Evolutionary conservation across 2,329 filamentous ascomycete genomes (phyloP).

Genomic region (Aureobasidium uvarum): DNA sequence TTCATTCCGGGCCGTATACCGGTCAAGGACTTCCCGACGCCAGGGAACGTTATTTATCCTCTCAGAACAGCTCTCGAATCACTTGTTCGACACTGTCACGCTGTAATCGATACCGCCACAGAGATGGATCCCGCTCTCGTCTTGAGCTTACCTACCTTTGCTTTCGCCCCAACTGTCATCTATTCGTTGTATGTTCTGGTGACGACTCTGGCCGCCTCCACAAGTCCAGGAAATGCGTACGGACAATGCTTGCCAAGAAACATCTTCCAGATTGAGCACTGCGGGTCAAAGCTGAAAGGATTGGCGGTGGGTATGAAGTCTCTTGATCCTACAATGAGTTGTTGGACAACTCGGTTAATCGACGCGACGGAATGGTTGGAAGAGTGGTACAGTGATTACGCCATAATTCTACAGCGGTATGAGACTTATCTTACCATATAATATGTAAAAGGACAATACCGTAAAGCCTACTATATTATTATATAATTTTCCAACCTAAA

Average conservation of each 20-base stretch:
- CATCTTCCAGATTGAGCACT: background rate
- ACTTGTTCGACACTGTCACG: background rate
- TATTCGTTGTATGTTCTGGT: conserved; percentile 9
- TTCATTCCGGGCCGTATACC: conserved; percentile 35
- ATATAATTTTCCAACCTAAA: no score
- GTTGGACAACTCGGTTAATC: background rate
- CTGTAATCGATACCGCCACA: background rate
- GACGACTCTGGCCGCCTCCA: background rate
- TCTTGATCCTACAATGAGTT: conserved; percentile 18
- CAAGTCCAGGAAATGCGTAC: background rate
- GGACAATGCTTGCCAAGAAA: background rate
- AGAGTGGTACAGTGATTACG: conserved; percentile 15
- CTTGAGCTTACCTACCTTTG: conserved; percentile 1
- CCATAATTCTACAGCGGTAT: background rate
- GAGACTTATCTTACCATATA: background rate
- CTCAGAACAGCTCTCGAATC: background rate
- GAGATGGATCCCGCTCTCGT: conserved; percentile 2
- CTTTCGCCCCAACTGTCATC: background rate
- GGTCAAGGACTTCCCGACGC: conserved; percentile 34
- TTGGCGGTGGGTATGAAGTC: background rate
- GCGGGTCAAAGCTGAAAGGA: background rate
- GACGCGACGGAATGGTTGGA: conserved; percentile 19
- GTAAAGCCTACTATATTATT: no score
- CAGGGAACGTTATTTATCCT: conserved; percentile 27
- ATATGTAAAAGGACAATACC: no score